phyloP scores from a whole-genome alignment of 768 basidiomycete species.

The Macrolepiota dolichaula region DNA sequence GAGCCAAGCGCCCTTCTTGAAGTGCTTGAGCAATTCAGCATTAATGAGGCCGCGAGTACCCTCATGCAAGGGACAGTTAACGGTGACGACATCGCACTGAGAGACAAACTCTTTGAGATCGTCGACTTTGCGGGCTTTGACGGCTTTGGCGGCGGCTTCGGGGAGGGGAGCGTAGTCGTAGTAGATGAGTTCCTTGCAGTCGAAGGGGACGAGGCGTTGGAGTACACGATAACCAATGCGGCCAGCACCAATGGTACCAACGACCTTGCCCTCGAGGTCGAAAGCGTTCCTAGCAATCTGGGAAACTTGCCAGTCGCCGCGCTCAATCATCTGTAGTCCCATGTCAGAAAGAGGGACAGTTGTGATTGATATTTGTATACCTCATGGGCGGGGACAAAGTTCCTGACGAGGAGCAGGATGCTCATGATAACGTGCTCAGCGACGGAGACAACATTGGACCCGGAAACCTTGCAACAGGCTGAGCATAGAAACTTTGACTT shows the following conservation, averaged over 20 bases:
- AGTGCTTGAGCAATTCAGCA: conserved; percentile 76
- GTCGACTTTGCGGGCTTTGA: conserved; percentile 72
- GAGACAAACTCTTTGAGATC: conserved; percentile 65
- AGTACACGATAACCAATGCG: conserved; percentile 86
- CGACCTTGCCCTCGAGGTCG: conserved; percentile 88
- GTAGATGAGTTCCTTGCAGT: conserved; percentile 88
- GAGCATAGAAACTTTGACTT: background rate
- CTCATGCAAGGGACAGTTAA: conserved; percentile 88
- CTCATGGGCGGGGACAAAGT: conserved; percentile 87
- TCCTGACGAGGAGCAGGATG: conserved; percentile 87
- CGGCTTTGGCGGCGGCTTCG: conserved; percentile 61
- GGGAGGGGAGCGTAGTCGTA: conserved; percentile 78
- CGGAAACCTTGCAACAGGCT: conserved; percentile 50
- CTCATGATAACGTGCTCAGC: conserved; percentile 91
- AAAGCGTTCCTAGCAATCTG: conserved; percentile 79
- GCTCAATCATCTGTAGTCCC: conserved; percentile 63
- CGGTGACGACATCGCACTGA: conserved; percentile 75
- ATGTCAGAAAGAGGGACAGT: background rate
- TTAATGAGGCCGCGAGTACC: conserved; percentile 79
- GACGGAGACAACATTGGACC: conserved; percentile 88
- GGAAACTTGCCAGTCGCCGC: conserved; percentile 86
- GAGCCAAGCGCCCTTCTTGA: conserved; percentile 92
- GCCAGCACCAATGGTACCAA: conserved; percentile 84
- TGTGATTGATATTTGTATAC: conserved; percentile 24
- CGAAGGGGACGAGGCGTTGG: conserved; percentile 76